Percentiles rank a stretch among this genome's conserved stretches.
Conservation (phyloP, 228 moss, liverwort and hornwort species). For the Sphagnum magellanicum region DNA sequence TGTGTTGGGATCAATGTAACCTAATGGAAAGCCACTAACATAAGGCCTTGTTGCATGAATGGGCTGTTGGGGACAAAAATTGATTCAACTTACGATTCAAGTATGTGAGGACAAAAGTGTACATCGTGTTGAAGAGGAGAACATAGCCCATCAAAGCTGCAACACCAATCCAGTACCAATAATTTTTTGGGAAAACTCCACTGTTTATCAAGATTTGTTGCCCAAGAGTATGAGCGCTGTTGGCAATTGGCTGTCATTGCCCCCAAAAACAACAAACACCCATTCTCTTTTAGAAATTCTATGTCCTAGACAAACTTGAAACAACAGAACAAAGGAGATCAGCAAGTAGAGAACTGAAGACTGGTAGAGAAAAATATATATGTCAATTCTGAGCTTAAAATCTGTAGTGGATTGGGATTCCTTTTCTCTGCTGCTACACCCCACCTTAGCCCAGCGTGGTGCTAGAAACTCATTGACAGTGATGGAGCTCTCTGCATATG, state of each 20-base stretch:
- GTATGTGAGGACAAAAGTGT: conserved; percentile 60
- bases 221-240: conserved; percentile 22
- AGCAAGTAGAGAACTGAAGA: too few relatives aligned
- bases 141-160: conserved; percentile 45
- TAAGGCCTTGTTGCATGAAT: background rate
- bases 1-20: too few relatives aligned
- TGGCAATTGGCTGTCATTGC: conserved; percentile 10
- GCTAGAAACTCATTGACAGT: conserved; percentile 84
- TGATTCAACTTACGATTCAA: conserved; percentile 43
- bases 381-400: too few relatives aligned
- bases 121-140: conserved; percentile 64
- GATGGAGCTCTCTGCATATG: conserved; percentile 67
- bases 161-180: conserved; percentile 78
- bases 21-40: too few relatives aligned
- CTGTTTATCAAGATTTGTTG: conserved; percentile 41
- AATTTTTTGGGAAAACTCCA: conserved; percentile 40
- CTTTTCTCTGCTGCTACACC: too few relatives aligned
- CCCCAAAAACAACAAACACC: too few relatives aligned
- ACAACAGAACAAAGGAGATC: too few relatives aligned
- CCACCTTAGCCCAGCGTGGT: conserved; percentile 57
- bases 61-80: background rate
- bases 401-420: too few relatives aligned
- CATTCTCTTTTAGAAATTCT: too few relatives aligned
- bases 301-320: too few relatives aligned
- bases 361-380: too few relatives aligned